Evolutionary conservation across 2,329 filamentous ascomycete species (phyloP).

Genomic region (Diplodia scrobiculata): DNA sequence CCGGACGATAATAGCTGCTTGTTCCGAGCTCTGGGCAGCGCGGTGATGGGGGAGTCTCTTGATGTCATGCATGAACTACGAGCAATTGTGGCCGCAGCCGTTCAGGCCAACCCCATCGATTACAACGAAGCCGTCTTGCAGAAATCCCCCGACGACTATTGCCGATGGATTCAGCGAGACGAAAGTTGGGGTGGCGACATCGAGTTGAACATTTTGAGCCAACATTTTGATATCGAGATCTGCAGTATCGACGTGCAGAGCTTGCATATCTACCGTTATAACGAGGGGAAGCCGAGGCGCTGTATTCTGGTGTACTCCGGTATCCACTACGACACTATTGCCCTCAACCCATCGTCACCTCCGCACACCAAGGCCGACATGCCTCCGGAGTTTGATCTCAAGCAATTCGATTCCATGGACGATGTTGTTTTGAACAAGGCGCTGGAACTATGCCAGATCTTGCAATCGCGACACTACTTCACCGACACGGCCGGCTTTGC

Average conservation of each 20-base stretch:
- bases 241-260: constrained; percentile 79
- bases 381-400: constrained; percentile 76
- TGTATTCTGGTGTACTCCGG: constrained; percentile 87
- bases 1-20: constrained; percentile 95
- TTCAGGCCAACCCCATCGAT: constrained; percentile 69
- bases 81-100: constrained; percentile 74
- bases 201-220: constrained; percentile 80
- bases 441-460: constrained; percentile 53
- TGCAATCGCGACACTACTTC: constrained; percentile 77
- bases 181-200: constrained; percentile 91
- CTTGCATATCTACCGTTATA: constrained; percentile 71
- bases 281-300: constrained; percentile 68
- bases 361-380: constrained; percentile 59
- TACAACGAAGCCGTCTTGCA: constrained; percentile 80
- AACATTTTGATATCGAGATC: constrained; percentile 83
- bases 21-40: constrained; percentile 83
- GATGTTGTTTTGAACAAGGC: constrained; percentile 62
- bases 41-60: constrained; percentile 65
- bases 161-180: constrained; percentile 74
- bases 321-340: constrained; percentile 91
- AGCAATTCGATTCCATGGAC: constrained; percentile 66
- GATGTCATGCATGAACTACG: constrained; percentile 73
- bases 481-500: constrained; percentile 82
- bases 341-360: constrained; percentile 63
- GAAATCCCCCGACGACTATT: constrained; percentile 70